These are phyloP conservation scores for Pseudocercospora vitis DNA, from an alignment of 2,329 filamentous ascomycete genomes.

Conservation along the genomic window DNA sequence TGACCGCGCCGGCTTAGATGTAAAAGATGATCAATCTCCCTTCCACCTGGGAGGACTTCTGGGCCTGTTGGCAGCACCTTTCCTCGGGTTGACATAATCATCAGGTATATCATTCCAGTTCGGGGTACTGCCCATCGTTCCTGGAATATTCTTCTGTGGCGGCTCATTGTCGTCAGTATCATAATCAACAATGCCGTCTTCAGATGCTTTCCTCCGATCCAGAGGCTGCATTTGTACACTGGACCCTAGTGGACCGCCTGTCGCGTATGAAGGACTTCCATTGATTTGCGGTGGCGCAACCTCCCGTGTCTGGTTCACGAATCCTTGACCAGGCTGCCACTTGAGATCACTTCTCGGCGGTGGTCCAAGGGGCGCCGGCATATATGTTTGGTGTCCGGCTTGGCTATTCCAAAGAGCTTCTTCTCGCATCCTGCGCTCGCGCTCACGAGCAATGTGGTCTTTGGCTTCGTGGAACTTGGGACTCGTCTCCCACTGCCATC, in stretches of 20 bases:
- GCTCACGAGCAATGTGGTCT: slow-evolving; percentile 54
- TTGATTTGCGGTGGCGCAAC: slow-evolving; percentile 13
- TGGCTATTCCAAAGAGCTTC: slow-evolving; percentile 24
- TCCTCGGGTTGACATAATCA: slow-evolving; percentile 42
- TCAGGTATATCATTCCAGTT: slow-evolving; percentile 54
- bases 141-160: slow-evolving; percentile 5
- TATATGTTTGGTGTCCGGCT: slow-evolving; percentile 14
- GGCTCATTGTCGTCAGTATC: slow-evolving; percentile 30
- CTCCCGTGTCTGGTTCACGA: slow-evolving; percentile 40
- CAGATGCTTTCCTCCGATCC: slow-evolving; percentile 32
- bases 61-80: slow-evolving; percentile 28
- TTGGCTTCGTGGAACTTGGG: slow-evolving; percentile 72
- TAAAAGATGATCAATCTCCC: slow-evolving; percentile 27
- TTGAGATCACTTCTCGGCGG: slow-evolving; percentile 20
- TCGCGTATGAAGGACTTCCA: slow-evolving; percentile 8
- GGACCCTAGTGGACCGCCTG: slow-evolving; percentile 23
- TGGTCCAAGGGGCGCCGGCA: slow-evolving; percentile 16
- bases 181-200: slow-evolving; percentile 40
- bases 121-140: slow-evolving; percentile 31
- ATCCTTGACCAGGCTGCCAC: slow-evolving; percentile 35
- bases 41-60: slow-evolving; percentile 35
- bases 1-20: background rate
- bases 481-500: slow-evolving; percentile 91
- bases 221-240: slow-evolving; percentile 45
- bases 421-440: slow-evolving; percentile 40